Conservation (phyloP, 441 rosid species). For the Raphanus hybrid region DNA sequence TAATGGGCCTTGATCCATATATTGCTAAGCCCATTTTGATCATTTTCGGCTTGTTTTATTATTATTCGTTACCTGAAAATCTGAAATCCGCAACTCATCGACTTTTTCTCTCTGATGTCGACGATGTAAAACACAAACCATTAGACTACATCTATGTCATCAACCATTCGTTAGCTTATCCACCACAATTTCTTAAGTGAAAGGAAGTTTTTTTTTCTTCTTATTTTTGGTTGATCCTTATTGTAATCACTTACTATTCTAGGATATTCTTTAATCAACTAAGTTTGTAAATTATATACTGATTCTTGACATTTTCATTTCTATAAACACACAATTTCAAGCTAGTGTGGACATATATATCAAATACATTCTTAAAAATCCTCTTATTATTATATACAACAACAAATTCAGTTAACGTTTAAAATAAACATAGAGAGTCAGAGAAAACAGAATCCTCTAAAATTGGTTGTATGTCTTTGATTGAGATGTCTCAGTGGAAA, state of each 20-base stretch:
- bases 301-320: neutral
- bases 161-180: neutral
- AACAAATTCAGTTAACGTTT: neutral
- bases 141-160: neutral
- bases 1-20: constrained; percentile 12
- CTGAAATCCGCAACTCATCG: too few species aligned
- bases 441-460: neutral
- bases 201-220: neutral
- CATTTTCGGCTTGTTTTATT: too few species aligned
- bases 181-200: neutral
- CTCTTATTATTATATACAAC: neutral
- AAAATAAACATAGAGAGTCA: neutral
- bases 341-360: neutral
- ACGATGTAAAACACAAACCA: neutral
- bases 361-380: neutral
- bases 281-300: neutral
- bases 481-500: constrained; percentile 6
- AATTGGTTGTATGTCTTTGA: constrained; percentile 1
- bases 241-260: neutral
- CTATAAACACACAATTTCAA: neutral
- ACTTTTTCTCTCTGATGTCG: too few species aligned
- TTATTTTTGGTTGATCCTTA: neutral
- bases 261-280: neutral
- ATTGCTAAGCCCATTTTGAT: neutral
- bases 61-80: too few species aligned